Conservation (phyloP, 495 filamentous ascomycete genomes). For the Talaromyces ruber region DNA sequence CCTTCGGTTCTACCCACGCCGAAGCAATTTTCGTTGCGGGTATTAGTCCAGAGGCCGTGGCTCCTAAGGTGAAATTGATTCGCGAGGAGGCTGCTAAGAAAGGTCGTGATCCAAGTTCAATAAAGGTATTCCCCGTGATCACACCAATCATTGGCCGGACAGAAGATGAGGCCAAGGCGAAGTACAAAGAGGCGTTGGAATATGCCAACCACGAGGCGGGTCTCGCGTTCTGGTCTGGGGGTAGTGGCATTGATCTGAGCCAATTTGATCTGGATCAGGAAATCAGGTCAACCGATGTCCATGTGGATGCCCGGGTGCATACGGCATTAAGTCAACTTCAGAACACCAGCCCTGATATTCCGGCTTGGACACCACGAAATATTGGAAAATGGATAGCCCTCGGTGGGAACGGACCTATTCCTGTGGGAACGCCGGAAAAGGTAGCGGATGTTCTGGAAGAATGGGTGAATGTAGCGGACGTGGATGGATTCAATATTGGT, state of each 20-base stretch:
- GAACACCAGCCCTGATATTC: conserved; percentile 12
- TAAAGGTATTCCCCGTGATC: conserved; percentile 32
- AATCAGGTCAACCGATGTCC: conserved; percentile 7
- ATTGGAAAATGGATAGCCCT: conserved; percentile 12
- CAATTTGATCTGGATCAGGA: conserved; percentile 9
- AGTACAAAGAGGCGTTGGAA: conserved; percentile 25
- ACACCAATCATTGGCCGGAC: conserved; percentile 31
- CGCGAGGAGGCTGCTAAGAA: conserved; percentile 9
- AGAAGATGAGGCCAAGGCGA: conserved; percentile 31
- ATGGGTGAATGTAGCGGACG: conserved; percentile 36
- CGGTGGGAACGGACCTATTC: conserved; percentile 10
- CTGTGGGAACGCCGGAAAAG: conserved; percentile 10
- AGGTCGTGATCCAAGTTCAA: conserved; percentile 24
- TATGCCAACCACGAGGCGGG: conserved; percentile 31
- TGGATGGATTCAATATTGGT: conserved; percentile 46
- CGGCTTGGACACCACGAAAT: conserved; percentile 13
- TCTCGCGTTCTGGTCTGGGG: conserved; percentile 32
- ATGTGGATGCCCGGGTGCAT: conserved; percentile 8
- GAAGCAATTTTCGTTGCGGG: conserved; percentile 44
- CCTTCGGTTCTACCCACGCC: conserved; percentile 46
- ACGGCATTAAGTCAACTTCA: conserved; percentile 5
- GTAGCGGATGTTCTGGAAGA: conserved; percentile 42
- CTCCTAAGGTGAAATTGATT: conserved; percentile 6
- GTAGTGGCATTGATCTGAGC: conserved; percentile 32
- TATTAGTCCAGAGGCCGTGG: not conserved